These are phyloP conservation scores for Aureobasidium uvarum DNA, from an alignment of 2,329 filamentous ascomycete species.

Conservation along the genomic window DNA sequence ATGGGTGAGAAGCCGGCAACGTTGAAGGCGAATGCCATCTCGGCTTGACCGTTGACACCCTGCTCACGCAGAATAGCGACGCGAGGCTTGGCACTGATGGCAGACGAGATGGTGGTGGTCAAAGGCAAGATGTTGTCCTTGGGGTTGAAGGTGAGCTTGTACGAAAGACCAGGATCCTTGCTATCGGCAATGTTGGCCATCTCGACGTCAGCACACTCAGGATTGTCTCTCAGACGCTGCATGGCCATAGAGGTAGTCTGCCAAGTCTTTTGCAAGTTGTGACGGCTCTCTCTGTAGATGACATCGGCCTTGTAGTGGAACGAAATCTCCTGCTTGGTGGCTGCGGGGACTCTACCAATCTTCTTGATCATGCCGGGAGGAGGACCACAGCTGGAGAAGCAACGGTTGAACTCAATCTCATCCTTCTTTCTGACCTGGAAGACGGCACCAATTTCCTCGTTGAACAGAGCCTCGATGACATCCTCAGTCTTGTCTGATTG, in stretches of 20 bases:
- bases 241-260: slow-evolving; percentile 83
- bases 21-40: slow-evolving; percentile 96
- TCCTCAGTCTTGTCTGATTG: slow-evolving; percentile 56
- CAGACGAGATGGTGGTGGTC: slow-evolving; percentile 59
- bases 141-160: slow-evolving; percentile 77
- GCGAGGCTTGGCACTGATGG: slow-evolving; percentile 64
- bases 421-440: slow-evolving; percentile 90
- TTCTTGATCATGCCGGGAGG: slow-evolving; percentile 77
- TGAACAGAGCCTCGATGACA: slow-evolving; percentile 80
- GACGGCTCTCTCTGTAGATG: slow-evolving; percentile 67
- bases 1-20: slow-evolving; percentile 87
- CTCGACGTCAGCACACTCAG: slow-evolving; percentile 80
- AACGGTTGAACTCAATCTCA: slow-evolving; percentile 80
- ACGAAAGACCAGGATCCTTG: slow-evolving; percentile 77
- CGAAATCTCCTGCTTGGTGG: slow-evolving; percentile 70
- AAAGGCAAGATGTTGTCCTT: slow-evolving; percentile 72
- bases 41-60: slow-evolving; percentile 92
- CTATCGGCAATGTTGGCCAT: slow-evolving; percentile 72
- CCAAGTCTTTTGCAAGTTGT: slow-evolving; percentile 83
- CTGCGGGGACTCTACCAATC: slow-evolving; percentile 72
- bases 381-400: slow-evolving; percentile 87
- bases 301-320: slow-evolving; percentile 69
- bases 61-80: slow-evolving; percentile 95
- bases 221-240: slow-evolving; percentile 87
- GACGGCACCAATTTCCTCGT: slow-evolving; percentile 91